Percentiles rank a stretch among this genome's conserved stretches.
Conservation (phyloP, 2,329 filamentous ascomycete genomes). For the Calonectria hongkongensis region DNA sequence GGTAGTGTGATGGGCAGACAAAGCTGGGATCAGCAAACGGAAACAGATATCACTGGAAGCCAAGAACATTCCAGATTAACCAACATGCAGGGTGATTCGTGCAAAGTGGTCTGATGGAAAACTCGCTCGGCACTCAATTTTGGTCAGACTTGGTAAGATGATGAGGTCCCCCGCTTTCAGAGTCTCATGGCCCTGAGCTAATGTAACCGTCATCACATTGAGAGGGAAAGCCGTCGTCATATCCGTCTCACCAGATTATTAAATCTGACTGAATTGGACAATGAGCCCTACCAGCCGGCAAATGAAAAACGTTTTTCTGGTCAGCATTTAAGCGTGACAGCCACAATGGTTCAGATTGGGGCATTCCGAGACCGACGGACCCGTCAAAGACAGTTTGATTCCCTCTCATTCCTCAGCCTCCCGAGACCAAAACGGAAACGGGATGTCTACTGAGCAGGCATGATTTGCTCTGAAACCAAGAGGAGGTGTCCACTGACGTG, state of each 20-base stretch:
- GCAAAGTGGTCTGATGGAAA: slow-evolving; percentile 28
- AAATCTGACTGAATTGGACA: slow-evolving; percentile 29
- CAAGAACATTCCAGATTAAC: slow-evolving; percentile 8
- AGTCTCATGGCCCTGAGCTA: slow-evolving; percentile 23
- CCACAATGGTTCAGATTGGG: slow-evolving; percentile 24
- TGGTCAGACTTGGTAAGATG: slow-evolving; percentile 28
- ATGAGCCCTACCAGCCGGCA: background rate
- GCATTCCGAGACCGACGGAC: slow-evolving; percentile 5
- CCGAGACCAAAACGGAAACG: slow-evolving; percentile 16
- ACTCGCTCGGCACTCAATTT: slow-evolving; percentile 9
- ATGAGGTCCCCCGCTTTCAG: slow-evolving; percentile 23
- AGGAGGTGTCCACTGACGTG: slow-evolving; percentile 24
- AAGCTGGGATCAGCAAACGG: background rate
- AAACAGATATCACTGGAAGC: background rate
- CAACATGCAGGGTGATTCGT: slow-evolving; percentile 15
- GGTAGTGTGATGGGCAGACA: background rate
- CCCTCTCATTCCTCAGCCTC: slow-evolving; percentile 21
- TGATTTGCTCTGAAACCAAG: slow-evolving; percentile 9
- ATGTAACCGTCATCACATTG: slow-evolving; percentile 25
- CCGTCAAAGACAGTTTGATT: slow-evolving; percentile 28
- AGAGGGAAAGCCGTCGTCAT: slow-evolving; percentile 18
- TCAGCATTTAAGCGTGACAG: slow-evolving; percentile 32
- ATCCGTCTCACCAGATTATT: slow-evolving; percentile 31
- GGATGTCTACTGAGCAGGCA: background rate
- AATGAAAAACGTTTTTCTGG: slow-evolving; percentile 4